Evolutionary conservation across 2,329 filamentous ascomycete genomes (phyloP), one percentile per base, ranked within the genome.

Genomic region (Penicillium janthinellum): DNA sequence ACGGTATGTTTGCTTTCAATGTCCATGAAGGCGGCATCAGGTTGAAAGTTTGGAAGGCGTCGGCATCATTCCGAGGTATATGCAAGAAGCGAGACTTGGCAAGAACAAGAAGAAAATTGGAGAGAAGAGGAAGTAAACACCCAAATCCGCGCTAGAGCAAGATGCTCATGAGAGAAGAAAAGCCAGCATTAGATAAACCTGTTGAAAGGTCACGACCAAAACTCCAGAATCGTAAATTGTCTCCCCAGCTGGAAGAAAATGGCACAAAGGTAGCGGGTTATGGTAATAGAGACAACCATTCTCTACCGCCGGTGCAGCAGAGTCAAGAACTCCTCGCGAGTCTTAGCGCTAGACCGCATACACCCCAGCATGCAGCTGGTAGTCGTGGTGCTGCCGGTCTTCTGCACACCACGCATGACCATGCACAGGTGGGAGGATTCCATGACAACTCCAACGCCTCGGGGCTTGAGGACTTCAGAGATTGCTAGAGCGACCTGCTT

Each of bases 351-450:
- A 61, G 88, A 89, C 73, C 96, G 89, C 83, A 99, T 96, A 71
- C 92, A 93, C 41, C 95, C 95, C n/a, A 98, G 85, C 79, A 99
- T 96, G 75, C 94, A 98, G 80, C 92, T 97, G 17, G 95, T 99
- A 39, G 96, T 95, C 6, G 95, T 98, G 17, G 86, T 90, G 53
- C 90, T 88, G 42, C 84, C 86, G 0, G 92, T 92, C 83, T 99
- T 97, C 75, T 97, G 87, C 10, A 99, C 94, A n/a, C 95, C 95
- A 49, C 95, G 87, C 93, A 97, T 98, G 15, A 96, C 92, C 94
- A 98, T 99, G 82, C 95, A 99, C 49, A 98, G 82, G 79, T 99
- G 95, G 71, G 88, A 93, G 14, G 91, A 96, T 73, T 99, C 95
- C 89, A 99, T 96, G 60, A 99, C 94, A 2, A 99, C 95, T 20